Percentiles rank a stretch among this genome's conserved stretches.
Conservation (phyloP, 1,284 basidiomycete genomes). For the Pseudozyma tsukubaensis region DNA sequence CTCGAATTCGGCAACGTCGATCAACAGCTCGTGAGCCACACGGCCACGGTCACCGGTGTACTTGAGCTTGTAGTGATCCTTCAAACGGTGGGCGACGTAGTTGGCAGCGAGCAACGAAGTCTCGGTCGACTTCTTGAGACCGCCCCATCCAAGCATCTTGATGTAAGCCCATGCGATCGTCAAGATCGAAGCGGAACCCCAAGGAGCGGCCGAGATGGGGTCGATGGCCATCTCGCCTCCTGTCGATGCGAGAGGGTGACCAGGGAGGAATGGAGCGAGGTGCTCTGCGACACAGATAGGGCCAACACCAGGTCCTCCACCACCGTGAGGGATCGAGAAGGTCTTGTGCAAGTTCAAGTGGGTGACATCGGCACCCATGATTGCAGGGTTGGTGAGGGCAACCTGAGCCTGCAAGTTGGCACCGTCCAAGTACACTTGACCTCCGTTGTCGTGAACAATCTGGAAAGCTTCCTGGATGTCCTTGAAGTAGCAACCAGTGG, state of each 20-base stretch:
- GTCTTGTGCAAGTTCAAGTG: slow-evolving; percentile 98
- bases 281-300: slow-evolving; percentile 95
- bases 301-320: slow-evolving; percentile 94
- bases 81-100: slow-evolving; percentile 91
- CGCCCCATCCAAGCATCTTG: slow-evolving; percentile 89
- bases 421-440: slow-evolving; percentile 95
- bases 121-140: slow-evolving; percentile 85
- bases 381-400: slow-evolving; percentile 93
- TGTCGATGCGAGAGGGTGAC: slow-evolving; percentile 82
- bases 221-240: slow-evolving; percentile 81
- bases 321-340: slow-evolving; percentile 94
- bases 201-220: slow-evolving; percentile 90
- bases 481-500: slow-evolving; percentile 95
- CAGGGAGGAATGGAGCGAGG: slow-evolving; percentile 91
- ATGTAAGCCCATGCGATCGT: slow-evolving; percentile 91
- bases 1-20: slow-evolving; percentile 94
- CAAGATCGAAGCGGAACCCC: slow-evolving; percentile 92
- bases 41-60: slow-evolving; percentile 90
- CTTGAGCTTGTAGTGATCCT: slow-evolving; percentile 85
- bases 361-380: slow-evolving; percentile 95
- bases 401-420: slow-evolving; percentile 97
- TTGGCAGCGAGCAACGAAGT: slow-evolving; percentile 92
- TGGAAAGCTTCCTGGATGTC: slow-evolving; percentile 91
- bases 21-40: slow-evolving; percentile 93
- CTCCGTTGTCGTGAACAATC: slow-evolving; percentile 92